phyloP scores from a whole-genome alignment of 108 stramenopile species.

The Bacterosira constricta region DNA sequence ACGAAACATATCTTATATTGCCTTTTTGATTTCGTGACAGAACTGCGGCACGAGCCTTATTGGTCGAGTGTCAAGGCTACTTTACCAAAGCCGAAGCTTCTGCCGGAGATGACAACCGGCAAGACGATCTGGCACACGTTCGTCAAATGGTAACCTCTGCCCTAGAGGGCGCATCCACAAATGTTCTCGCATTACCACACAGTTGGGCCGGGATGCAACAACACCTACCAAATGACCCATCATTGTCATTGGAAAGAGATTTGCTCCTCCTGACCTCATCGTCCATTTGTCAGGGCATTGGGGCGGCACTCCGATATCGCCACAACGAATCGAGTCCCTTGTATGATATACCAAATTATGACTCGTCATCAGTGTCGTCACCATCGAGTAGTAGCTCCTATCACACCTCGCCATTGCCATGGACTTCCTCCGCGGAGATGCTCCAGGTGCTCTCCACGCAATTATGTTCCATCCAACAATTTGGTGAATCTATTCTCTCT shows the following conservation, averaged over 20 bases:
- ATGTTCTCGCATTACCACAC: conserved; percentile 17
- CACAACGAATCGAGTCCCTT: conserved; percentile 22
- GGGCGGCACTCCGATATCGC: conserved; percentile 28
- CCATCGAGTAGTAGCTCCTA: background rate
- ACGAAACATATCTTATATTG: too few species aligned
- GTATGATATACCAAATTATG: conserved; percentile 31
- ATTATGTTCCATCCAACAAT: conserved; percentile 12
- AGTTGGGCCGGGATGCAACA: conserved; percentile 37
- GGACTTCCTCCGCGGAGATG: conserved; percentile 35
- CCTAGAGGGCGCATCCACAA: conserved; percentile 20
- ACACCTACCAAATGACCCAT: background rate
- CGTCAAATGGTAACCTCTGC: conserved; percentile 3
- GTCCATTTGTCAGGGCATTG: conserved; percentile 29
- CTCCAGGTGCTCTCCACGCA: conserved; percentile 22
- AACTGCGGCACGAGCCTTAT: conserved; percentile 11
- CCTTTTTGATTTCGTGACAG: too few species aligned
- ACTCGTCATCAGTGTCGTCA: background rate
- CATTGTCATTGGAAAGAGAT: background rate
- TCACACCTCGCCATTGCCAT: too few species aligned
- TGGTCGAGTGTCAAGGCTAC: conserved; percentile 20
- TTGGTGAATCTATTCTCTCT: background rate
- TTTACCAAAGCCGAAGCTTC: conserved; percentile 13
- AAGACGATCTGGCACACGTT: background rate
- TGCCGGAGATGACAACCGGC: background rate
- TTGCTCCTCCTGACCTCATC: conserved; percentile 13